Evolutionary conservation across 1,139 yeast species (phyloP), one percentile per base, ranked within the genome.

Genomic region (Blastobotrys apis): DNA sequence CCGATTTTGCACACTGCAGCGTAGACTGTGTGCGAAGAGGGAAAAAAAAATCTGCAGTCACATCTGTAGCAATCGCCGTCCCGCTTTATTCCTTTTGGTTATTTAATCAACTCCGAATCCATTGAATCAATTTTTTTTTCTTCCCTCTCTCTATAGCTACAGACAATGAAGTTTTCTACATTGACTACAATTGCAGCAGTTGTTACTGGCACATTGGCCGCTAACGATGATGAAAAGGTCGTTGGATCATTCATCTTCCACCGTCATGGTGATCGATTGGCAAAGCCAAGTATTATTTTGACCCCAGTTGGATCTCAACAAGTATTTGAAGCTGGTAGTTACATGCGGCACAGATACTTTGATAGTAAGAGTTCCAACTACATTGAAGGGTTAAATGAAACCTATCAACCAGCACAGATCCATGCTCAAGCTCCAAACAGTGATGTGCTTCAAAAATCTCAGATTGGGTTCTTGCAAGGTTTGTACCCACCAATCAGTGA

Each of bases 251-350:
- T 67, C 43, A 66, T 72, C 52, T 69, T 70, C 51, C 70, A 69
- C 36, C 63, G 76, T 47, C 76, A 72, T 55, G 74, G 73, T 40
- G 75, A 72, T 52, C 63, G 76, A 49, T 62, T 68, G 38, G 59
- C 67, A 27, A 71, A 71, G 49, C 74, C 75, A 10, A 66, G 73
- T 6, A 12, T 27, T 3, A 20, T n/a, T 39, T 55, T 72, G 41
- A 68, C 74, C n/a, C 68, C 73, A 15, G 45, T 62, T 10, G 76
- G 76, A 41, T 68, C 71, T 6, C 50, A 49, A 20, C 59, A 63
- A 43, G 69, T 65, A 48, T 59, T 54, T 45, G 55, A 50, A 16
- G 59, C 66, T 5, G 76, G 76, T 33, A 50, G 55, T 27, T 69
- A 62, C 53, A 66, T 59, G 57, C 62, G 70, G 47, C 55, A 65